Conservation (phyloP, 805 yeast species). For the Huiozyma sinensis region DNA sequence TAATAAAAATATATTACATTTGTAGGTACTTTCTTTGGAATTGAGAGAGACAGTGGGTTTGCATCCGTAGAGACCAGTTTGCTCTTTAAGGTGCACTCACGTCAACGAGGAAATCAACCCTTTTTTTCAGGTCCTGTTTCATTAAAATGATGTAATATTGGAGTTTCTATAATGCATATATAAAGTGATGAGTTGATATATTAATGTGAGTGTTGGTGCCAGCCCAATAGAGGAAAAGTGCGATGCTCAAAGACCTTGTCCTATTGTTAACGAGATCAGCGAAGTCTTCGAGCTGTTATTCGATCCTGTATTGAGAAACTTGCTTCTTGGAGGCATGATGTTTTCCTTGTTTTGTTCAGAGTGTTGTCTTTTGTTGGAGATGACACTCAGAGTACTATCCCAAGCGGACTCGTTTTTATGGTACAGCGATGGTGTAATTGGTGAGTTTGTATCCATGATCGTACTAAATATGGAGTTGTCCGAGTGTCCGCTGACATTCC, state of each 20-base stretch:
- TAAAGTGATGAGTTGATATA: too few species aligned
- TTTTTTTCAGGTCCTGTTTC: too few species aligned
- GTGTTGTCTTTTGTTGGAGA: conserved; percentile 4
- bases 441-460: conserved; percentile 19
- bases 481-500: conserved; percentile 25
- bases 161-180: too few species aligned
- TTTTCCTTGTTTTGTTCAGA: conserved; percentile 1
- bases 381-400: conserved; percentile 18
- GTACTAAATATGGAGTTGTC: conserved; percentile 25
- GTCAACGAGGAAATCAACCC: too few species aligned
- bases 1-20: too few species aligned
- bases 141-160: too few species aligned
- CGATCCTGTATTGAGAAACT: conserved; percentile 20
- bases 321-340: conserved; percentile 21
- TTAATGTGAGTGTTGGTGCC: too few species aligned
- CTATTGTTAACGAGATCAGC: conserved; percentile 12
- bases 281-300: conserved; percentile 15
- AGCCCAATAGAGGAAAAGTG: too few species aligned
- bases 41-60: too few species aligned
- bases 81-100: too few species aligned
- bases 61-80: too few species aligned
- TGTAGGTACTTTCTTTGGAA: too few species aligned
- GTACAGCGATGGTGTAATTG: conserved; percentile 26
- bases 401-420: conserved; percentile 17
- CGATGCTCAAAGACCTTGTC: not conserved